Percentiles rank a stretch among this genome's conserved stretches.
Conservation (phyloP, 768 basidiomycete genomes). For the Boletus fagicola region DNA sequence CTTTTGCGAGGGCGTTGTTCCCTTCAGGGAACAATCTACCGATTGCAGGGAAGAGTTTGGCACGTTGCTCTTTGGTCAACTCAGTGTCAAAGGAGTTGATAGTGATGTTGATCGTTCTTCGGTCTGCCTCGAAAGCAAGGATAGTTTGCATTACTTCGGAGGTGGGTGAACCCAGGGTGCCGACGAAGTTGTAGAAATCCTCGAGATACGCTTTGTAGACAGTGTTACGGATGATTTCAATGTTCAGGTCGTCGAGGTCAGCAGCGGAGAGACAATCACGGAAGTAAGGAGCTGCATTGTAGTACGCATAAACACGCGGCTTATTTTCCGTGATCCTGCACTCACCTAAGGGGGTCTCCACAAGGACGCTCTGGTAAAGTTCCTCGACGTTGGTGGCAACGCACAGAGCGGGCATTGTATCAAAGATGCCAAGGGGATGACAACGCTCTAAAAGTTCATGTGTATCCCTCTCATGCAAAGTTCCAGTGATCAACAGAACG, state of each 20-base stretch:
- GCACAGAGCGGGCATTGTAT: constrained; percentile 98
- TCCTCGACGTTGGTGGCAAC: constrained; percentile 99
- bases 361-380: constrained; percentile 92
- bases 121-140: constrained; percentile 94
- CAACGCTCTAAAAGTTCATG: constrained; percentile 95
- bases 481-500: constrained; percentile 94
- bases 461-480: constrained; percentile 94
- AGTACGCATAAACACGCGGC: constrained; percentile 2
- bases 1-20: constrained; percentile 89
- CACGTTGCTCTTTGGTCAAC: constrained; percentile 91
- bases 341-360: constrained; percentile 95
- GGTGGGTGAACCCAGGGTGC: constrained; percentile 79
- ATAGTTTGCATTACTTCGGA: constrained; percentile 89
- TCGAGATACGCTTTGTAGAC: constrained; percentile 99
- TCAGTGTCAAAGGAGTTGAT: constrained; percentile 99
- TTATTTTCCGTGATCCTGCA: constrained; percentile 10
- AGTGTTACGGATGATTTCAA: constrained; percentile 99
- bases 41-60: constrained; percentile 90
- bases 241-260: constrained; percentile 97
- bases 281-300: constrained; percentile 82
- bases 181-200: constrained; percentile 87
- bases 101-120: constrained; percentile 96
- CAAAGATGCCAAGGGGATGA: constrained; percentile 95
- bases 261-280: constrained; percentile 91
- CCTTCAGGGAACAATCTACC: constrained; percentile 94